phyloP scores from a whole-genome alignment of 352 stramenopile genomes.

The Globisporangium viniferum region DNA sequence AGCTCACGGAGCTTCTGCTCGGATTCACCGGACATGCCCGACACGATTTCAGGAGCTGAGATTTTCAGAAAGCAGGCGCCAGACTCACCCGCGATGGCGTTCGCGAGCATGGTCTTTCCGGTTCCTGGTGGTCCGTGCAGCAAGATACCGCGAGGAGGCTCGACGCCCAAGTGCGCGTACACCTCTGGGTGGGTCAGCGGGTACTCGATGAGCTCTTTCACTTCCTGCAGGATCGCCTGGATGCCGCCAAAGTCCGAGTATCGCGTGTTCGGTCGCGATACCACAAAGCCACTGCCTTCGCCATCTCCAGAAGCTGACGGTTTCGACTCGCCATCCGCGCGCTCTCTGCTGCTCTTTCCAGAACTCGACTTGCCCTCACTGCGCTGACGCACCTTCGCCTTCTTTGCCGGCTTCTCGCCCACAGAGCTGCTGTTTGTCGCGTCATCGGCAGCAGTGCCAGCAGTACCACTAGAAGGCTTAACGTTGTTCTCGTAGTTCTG shows the following conservation, averaged over 20 bases:
- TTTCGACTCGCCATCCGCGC: constrained; percentile 3
- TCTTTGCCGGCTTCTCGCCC: constrained; percentile 56
- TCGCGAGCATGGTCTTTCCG: constrained; percentile 93
- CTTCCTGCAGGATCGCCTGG: constrained; percentile 82
- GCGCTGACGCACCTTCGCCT: constrained; percentile 60
- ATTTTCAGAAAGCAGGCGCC: constrained; percentile 88
- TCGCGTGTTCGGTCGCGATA: constrained; percentile 66
- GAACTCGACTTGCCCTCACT: constrained; percentile 18
- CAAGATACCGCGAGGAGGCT: constrained; percentile 90
- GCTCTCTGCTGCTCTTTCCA: constrained; percentile 17
- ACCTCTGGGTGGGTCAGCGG: constrained; percentile 92
- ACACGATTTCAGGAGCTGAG: constrained; percentile 91
- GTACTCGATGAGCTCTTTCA: constrained; percentile 95
- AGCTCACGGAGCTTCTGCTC: constrained; percentile 86
- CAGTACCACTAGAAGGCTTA: not conserved
- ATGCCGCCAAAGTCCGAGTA: constrained; percentile 91
- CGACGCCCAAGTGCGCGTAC: constrained; percentile 90
- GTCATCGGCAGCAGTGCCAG: not conserved
- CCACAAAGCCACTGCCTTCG: constrained; percentile 56
- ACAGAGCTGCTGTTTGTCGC: not conserved
- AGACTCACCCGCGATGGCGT: constrained; percentile 92
- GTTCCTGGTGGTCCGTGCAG: constrained; percentile 91
- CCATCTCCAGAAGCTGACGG: constrained; percentile 3
- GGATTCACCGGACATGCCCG: constrained; percentile 91
- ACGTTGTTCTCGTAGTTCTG: constrained; percentile 55